These are phyloP conservation scores for Populus hybrid DNA, from an alignment of 441 rosid species.

Conservation along the genomic window DNA sequence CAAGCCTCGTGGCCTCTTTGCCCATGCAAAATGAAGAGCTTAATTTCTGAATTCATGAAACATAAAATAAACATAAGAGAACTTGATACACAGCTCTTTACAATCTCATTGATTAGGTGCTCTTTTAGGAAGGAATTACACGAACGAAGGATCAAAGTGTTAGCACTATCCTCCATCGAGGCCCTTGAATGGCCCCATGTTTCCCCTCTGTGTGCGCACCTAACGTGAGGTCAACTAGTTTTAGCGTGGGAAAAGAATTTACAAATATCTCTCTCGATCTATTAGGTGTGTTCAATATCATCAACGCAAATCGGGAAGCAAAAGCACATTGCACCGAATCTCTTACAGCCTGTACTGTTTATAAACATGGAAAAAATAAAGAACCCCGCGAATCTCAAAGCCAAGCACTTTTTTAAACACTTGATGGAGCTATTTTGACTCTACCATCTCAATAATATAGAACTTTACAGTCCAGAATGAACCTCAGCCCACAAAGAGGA, in stretches of 20 bases:
- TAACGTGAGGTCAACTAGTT: conserved; percentile 24
- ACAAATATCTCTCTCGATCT: neutral
- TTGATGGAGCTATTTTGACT: conserved; percentile 46
- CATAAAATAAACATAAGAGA: neutral
- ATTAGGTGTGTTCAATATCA: conserved; percentile 3
- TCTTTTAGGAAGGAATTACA: neutral
- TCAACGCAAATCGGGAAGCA: neutral
- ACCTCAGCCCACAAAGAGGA: conserved; percentile 7
- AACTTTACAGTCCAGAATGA: conserved; percentile 27
- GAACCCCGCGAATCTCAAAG: conserved; percentile 13
- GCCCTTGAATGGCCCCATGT: conserved; percentile 22
- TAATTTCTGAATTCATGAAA: neutral
- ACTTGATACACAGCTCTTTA: neutral
- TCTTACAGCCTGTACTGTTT: conserved; percentile 19
- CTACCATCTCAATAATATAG: conserved; percentile 33
- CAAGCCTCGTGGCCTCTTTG: neutral
- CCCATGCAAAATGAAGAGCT: neutral
- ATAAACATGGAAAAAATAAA: conserved; percentile 3
- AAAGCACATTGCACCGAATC: conserved; percentile 15
- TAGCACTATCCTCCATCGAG: neutral
- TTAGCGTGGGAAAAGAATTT: conserved; percentile 11
- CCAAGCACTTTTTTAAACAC: conserved; percentile 30
- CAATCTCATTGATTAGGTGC: neutral
- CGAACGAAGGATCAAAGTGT: neutral
- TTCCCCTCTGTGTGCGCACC: conserved; percentile 35